These are phyloP conservation scores for Sphagnurus paluster DNA, from an alignment of 1,284 basidiomycete species.

Conservation along the genomic window DNA sequence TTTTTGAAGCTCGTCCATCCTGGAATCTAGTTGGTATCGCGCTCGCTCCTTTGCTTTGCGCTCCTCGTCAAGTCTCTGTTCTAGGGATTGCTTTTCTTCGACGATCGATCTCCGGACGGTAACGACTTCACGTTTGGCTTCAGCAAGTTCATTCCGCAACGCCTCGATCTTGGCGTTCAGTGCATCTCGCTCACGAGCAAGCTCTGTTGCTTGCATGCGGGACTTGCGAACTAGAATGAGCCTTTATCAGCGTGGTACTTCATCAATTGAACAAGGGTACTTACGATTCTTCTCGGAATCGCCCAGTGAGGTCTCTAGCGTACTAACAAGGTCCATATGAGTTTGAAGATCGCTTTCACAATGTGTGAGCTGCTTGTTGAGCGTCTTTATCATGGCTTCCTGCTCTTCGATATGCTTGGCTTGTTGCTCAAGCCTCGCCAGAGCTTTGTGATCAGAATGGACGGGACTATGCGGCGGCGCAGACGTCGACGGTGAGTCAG, in stretches of 20 bases:
- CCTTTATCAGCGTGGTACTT: slow-evolving; percentile 17
- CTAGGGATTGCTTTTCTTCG: slow-evolving; percentile 83
- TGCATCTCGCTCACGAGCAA: slow-evolving; percentile 81
- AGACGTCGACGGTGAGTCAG: slow-evolving; percentile 71
- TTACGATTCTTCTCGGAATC: slow-evolving; percentile 89
- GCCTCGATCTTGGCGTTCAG: slow-evolving; percentile 62
- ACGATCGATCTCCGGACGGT: slow-evolving; percentile 76
- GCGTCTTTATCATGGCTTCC: slow-evolving; percentile 87
- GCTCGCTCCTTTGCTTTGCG: slow-evolving; percentile 80
- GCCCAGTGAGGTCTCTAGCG: slow-evolving; percentile 79
- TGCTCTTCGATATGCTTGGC: slow-evolving; percentile 78
- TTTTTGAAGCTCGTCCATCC: slow-evolving; percentile 80
- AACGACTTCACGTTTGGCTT: slow-evolving; percentile 76
- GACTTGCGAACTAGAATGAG: slow-evolving; percentile 75
- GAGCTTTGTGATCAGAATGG: slow-evolving; percentile 54
- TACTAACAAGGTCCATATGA: slow-evolving; percentile 87
- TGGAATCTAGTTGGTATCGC: slow-evolving; percentile 77
- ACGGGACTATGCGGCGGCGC: slow-evolving; percentile 32
- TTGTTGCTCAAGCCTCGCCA: slow-evolving; percentile 69
- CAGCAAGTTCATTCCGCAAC: slow-evolving; percentile 69
- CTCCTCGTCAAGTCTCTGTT: slow-evolving; percentile 80
- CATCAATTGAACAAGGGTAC: slow-evolving; percentile 31
- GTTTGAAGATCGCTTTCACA: slow-evolving; percentile 89
- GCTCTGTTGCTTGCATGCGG: slow-evolving; percentile 85
- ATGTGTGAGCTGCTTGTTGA: slow-evolving; percentile 89